A percentile compares a stretch with the other conserved stretches of the same genome.
phyloP scores from a whole-genome alignment of 441 rosid genomes.

The Populus hybrid region DNA sequence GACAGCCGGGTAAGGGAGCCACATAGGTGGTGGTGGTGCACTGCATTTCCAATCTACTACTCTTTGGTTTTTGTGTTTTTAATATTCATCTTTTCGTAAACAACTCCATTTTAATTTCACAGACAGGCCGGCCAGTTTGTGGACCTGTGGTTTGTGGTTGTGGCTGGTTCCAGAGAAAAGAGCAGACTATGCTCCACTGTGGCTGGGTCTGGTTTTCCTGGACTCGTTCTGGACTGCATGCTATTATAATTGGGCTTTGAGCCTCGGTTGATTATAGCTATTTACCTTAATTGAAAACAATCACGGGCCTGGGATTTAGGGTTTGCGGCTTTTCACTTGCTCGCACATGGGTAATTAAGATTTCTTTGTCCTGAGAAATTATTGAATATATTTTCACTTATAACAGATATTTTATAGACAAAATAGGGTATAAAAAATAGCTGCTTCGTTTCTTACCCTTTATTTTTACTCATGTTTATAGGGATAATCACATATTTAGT shows the following conservation, averaged over 20 bases:
- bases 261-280: too few species aligned
- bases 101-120: neutral
- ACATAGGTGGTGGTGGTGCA: conserved; percentile 23
- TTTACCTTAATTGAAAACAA: too few species aligned
- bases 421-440: too few species aligned
- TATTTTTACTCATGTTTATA: too few species aligned
- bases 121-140: neutral
- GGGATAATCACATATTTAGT: neutral
- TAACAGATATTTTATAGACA: neutral
- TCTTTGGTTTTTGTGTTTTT: neutral
- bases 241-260: too few species aligned
- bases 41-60: conserved; percentile 40
- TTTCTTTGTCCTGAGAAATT: neutral
- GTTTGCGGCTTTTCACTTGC: neutral
- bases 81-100: neutral
- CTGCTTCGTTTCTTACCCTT: too few species aligned
- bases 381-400: neutral
- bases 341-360: neutral
- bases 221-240: neutral
- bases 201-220: neutral
- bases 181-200: neutral
- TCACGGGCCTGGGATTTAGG: too few species aligned
- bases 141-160: neutral
- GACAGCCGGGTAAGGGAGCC: conserved; percentile 38
- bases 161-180: neutral